A percentile compares a stretch with the other conserved stretches of the same genome.
Conservation (phyloP, 495 filamentous ascomycete species). For the Tuber aestivum region DNA sequence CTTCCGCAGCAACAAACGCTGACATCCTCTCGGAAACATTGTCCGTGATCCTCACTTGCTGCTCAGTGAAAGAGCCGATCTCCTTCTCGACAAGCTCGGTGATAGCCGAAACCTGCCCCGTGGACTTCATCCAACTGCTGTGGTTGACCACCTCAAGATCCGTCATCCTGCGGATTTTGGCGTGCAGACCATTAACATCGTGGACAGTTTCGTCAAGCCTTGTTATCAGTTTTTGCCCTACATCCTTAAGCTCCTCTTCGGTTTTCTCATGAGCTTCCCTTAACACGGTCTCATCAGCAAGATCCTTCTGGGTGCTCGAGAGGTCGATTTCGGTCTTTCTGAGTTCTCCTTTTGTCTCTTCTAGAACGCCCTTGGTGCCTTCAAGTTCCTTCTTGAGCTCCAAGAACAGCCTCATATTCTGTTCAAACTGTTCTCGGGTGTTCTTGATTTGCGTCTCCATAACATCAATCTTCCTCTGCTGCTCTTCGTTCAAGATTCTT, state of each 20-base stretch:
- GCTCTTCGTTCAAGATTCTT: conserved; percentile 86
- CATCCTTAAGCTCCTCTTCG: conserved; percentile 62
- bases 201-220: conserved; percentile 68
- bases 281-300: conserved; percentile 72
- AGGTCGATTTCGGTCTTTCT: conserved; percentile 82
- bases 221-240: conserved; percentile 68
- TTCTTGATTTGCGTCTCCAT: conserved; percentile 84
- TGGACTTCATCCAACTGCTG: conserved; percentile 70
- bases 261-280: conserved; percentile 81
- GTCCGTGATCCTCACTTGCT: conserved; percentile 64
- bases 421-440: conserved; percentile 84
- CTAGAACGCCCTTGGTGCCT: conserved; percentile 59
- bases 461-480: conserved; percentile 82
- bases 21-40: conserved; percentile 63
- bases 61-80: conserved; percentile 59
- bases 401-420: conserved; percentile 76
- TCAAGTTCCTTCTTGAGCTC: conserved; percentile 82
- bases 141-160: conserved; percentile 74
- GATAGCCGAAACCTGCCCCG: conserved; percentile 63
- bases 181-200: conserved; percentile 73
- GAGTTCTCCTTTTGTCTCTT: conserved; percentile 71
- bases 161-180: conserved; percentile 74
- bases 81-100: conserved; percentile 69
- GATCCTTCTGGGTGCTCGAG: conserved; percentile 62
- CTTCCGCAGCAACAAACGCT: conserved; percentile 63